Percentiles rank a stretch among this genome's conserved stretches.
Conservation (phyloP, 371 early-diverging fungal species). For the Batkoa obscura region DNA sequence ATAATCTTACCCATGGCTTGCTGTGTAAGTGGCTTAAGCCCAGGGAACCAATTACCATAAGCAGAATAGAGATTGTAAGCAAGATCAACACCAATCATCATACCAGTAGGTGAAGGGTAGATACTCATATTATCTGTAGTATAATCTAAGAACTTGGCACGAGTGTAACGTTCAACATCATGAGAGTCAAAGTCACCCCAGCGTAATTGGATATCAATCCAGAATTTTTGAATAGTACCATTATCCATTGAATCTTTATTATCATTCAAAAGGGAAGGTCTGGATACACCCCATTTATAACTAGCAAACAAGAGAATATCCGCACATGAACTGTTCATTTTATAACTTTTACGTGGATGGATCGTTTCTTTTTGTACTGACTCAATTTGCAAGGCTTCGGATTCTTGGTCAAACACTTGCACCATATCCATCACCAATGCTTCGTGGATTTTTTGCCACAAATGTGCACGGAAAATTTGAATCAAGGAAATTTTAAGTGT, state of each 20-base stretch:
- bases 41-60: constrained; percentile 95
- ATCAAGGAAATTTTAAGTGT: constrained; percentile 97
- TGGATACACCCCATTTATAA: constrained; percentile 93
- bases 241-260: constrained; percentile 86
- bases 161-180: constrained; percentile 94
- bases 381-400: constrained; percentile 94
- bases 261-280: constrained; percentile 80
- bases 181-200: constrained; percentile 99
- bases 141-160: constrained; percentile 95
- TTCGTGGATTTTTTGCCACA: constrained; percentile 99
- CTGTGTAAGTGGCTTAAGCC: constrained; percentile 91
- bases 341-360: constrained; percentile 97
- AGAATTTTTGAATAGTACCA: constrained; percentile 89
- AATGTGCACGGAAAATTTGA: constrained; percentile 97
- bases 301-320: constrained; percentile 92
- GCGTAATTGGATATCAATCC: constrained; percentile 95
- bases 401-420: constrained; percentile 95
- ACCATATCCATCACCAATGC: constrained; percentile 80
- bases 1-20: constrained; percentile 96
- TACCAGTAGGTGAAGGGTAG: constrained; percentile 92
- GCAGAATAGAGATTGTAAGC: constrained; percentile 79
- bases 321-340: constrained; percentile 85
- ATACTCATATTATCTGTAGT: constrained; percentile 95
- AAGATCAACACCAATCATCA: constrained; percentile 92
- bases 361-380: constrained; percentile 97